phyloP scores from a whole-genome alignment of 352 stramenopile species.

The Globisporangium canariense region DNA sequence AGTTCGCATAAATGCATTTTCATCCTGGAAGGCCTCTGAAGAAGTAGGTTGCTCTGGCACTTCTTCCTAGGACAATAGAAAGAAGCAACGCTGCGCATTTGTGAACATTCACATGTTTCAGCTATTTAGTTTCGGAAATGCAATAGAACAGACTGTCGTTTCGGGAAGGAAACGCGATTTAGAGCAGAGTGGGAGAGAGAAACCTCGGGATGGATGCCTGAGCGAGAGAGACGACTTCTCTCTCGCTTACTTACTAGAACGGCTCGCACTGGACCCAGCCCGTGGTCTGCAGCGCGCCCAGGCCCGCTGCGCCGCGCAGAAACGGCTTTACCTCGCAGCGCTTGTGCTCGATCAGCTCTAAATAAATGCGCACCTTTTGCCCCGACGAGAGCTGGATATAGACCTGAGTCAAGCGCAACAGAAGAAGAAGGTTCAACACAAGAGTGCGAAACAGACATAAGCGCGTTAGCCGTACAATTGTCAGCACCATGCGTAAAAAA shows the following conservation, averaged over 20 bases:
- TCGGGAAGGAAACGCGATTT: background rate
- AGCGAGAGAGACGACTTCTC: background rate
- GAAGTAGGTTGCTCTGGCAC: background rate
- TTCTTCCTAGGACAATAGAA: background rate
- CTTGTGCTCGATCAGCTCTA: constrained; percentile 46
- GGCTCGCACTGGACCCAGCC: constrained; percentile 67
- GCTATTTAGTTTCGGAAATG: background rate
- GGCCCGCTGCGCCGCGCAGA: constrained; percentile 42
- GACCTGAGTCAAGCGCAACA: constrained; percentile 23
- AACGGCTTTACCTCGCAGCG: constrained; percentile 67
- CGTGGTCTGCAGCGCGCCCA: constrained; percentile 44
- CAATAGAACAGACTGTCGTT: background rate
- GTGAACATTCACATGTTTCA: constrained; percentile 1
- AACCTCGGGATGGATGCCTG: background rate
- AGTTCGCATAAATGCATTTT: background rate
- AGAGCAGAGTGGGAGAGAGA: background rate
- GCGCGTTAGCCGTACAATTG: background rate
- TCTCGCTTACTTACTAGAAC: constrained; percentile 25
- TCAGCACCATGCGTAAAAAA: too few species aligned
- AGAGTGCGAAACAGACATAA: background rate
- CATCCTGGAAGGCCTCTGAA: background rate
- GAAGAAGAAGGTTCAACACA: background rate
- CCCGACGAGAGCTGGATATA: constrained; percentile 63
- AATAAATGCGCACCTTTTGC: constrained; percentile 62
- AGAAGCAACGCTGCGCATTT: background rate